Conservation (phyloP, 257 asterid genomes). For the Petunia secreta region DNA sequence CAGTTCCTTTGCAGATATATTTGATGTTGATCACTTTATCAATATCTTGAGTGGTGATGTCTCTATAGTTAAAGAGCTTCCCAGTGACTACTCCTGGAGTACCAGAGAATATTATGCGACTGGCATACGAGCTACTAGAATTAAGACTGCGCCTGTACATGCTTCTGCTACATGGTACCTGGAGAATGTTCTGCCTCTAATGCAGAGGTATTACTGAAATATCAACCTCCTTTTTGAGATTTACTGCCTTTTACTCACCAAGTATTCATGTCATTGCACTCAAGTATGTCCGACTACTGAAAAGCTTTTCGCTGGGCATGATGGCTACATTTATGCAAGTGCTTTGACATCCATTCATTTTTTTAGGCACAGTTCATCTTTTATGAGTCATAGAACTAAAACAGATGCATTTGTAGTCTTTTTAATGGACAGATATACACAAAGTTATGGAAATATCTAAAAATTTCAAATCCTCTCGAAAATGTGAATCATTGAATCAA, state of each 20-base stretch:
- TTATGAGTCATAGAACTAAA: not conserved
- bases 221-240: not conserved
- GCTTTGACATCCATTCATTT: constrained; percentile 13
- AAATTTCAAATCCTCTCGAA: not conserved
- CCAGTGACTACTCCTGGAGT: constrained; percentile 49
- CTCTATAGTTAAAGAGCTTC: constrained; percentile 43
- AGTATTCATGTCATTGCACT: not conserved
- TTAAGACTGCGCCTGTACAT: constrained; percentile 53
- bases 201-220: constrained; percentile 43
- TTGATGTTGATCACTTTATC: constrained; percentile 49
- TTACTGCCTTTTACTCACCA: not conserved
- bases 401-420: not conserved
- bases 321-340: constrained; percentile 12
- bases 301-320: constrained; percentile 1
- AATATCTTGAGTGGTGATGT: constrained; percentile 39
- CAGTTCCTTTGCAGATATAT: constrained; percentile 52
- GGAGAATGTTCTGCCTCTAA: constrained; percentile 48
- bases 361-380: not conserved
- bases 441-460: not conserved
- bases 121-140: constrained; percentile 49
- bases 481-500: not conserved
- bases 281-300: not conserved
- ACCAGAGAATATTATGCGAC: constrained; percentile 56
- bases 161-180: constrained; percentile 53
- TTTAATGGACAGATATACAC: constrained; percentile 16